A percentile compares a stretch with the other conserved stretches of the same genome.
Evolutionary conservation across 2,329 filamentous ascomycete genomes (phyloP).

Genomic region (Aspergillus jensenii): DNA sequence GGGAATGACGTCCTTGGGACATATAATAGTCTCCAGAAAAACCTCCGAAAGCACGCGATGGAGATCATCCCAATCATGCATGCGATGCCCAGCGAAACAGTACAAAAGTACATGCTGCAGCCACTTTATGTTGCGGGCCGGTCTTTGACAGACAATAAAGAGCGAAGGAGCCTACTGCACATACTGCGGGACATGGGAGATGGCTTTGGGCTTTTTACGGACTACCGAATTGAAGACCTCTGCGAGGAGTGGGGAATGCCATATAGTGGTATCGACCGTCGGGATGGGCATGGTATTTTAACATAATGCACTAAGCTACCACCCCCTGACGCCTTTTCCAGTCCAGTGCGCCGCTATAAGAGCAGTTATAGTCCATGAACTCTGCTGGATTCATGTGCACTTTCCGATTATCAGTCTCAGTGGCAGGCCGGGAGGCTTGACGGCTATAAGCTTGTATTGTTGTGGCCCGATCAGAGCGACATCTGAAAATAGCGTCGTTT

Average conservation of each 20-base stretch:
- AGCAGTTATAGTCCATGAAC: constrained; percentile 2
- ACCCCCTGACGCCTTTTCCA: neutral
- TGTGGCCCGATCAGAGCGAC: constrained; percentile 39
- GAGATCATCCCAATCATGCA: constrained; percentile 12
- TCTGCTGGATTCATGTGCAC: constrained; percentile 1
- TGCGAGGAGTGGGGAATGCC: constrained; percentile 11
- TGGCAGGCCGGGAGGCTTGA: constrained; percentile 42
- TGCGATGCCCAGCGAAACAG: constrained; percentile 9
- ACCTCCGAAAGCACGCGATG: neutral
- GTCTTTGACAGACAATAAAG: constrained; percentile 7
- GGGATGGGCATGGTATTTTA: neutral
- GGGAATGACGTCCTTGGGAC: neutral
- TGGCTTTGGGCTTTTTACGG: constrained; percentile 11
- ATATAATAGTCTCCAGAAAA: neutral
- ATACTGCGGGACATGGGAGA: constrained; percentile 4
- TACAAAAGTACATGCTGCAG: constrained; percentile 18
- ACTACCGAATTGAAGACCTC: constrained; percentile 7
- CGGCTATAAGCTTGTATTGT: constrained; percentile 46
- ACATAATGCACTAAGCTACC: neutral
- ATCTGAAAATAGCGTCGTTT: constrained; percentile 26
- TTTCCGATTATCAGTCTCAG: constrained; percentile 30
- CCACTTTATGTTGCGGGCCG: constrained; percentile 19
- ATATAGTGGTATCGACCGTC: neutral
- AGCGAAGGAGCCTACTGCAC: neutral
- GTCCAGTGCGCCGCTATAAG: constrained; percentile 34